Percentiles rank a stretch among this genome's conserved stretches.
These are phyloP conservation scores for Mallotus japonicus DNA, from an alignment of 441 rosid genomes.

Conservation along the genomic window DNA sequence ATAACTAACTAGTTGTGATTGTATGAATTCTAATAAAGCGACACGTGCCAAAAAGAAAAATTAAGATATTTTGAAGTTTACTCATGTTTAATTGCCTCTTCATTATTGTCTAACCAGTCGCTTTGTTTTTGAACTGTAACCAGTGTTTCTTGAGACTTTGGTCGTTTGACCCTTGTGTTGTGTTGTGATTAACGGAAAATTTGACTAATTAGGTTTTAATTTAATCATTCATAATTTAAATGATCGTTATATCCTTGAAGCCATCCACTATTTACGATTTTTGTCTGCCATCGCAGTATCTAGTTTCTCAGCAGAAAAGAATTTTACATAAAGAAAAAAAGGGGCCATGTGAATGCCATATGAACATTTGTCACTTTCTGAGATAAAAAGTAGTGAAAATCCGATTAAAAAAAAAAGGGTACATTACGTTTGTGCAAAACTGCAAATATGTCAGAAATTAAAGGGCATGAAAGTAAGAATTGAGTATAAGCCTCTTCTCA, in stretches of 20 bases:
- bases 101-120: too few species aligned
- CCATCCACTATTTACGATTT: not conserved
- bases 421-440: not conserved
- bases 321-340: not conserved
- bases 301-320: not conserved
- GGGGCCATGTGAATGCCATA: not conserved
- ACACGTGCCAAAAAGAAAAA: too few species aligned
- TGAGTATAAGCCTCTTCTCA: not conserved
- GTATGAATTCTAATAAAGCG: too few species aligned
- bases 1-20: too few species aligned
- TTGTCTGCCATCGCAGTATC: not conserved
- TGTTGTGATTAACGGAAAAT: not conserved
- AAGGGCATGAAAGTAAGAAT: slow-evolving; percentile 14
- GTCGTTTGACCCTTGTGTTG: not conserved
- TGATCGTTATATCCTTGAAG: not conserved
- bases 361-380: not conserved
- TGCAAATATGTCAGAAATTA: not conserved
- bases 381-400: too few species aligned
- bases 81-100: too few species aligned
- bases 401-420: not conserved
- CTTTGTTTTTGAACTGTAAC: too few species aligned
- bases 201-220: not conserved
- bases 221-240: not conserved
- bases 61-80: too few species aligned
- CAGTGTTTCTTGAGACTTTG: not conserved